These are phyloP conservation scores for Diaporthe sp. DNA, from an alignment of 2,329 filamentous ascomycete species.

Conservation along the genomic window DNA sequence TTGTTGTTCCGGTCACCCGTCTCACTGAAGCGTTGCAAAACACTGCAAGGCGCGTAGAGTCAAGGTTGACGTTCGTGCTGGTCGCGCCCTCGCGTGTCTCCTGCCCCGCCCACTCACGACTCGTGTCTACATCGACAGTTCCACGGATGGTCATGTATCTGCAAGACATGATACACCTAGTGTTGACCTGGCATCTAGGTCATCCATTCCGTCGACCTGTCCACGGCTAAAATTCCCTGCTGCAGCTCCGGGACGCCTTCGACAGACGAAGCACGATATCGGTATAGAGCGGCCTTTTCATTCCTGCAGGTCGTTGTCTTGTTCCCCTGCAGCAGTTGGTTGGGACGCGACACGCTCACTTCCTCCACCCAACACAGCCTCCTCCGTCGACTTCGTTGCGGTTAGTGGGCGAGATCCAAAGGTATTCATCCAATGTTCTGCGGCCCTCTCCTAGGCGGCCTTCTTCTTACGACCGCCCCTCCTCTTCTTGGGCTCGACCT, in stretches of 20 bases:
- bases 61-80: neutral
- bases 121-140: neutral
- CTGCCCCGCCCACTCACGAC: neutral
- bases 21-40: neutral
- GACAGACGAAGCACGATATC: neutral
- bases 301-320: neutral
- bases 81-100: neutral
- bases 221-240: neutral
- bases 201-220: neutral
- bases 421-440: neutral
- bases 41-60: neutral
- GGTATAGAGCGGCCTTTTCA: neutral
- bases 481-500: slow-evolving; percentile 55
- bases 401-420: neutral
- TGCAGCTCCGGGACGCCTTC: neutral
- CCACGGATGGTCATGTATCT: neutral
- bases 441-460: slow-evolving; percentile 9
- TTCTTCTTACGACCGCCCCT: slow-evolving; percentile 43
- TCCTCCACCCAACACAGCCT: no score
- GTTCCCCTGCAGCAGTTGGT: neutral
- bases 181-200: neutral
- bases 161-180: neutral
- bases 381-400: neutral
- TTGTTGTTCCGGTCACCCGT: neutral
- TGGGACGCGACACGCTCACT: neutral